Base-by-base conservation (phyloP, 176 grass and related monocot species). In the Olyra latifolia region DNA sequence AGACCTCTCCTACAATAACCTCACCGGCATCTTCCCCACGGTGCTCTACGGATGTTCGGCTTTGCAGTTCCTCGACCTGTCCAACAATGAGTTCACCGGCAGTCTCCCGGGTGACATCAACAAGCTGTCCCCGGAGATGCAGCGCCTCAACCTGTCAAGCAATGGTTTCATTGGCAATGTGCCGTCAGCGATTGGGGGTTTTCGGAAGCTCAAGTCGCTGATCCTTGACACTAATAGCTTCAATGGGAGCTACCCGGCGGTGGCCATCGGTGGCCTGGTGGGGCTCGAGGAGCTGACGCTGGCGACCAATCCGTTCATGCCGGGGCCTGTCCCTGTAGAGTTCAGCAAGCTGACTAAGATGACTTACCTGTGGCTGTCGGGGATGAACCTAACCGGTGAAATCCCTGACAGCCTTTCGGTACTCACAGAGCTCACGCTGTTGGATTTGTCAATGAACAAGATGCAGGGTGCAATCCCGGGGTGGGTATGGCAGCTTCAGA, bases 121-220 rank as follows among this genome's bases (percentile, higher is more conserved):
- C 54, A 70, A n/a, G 3, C 20, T 88, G 4, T 69, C 82, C 4
- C 13, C 2, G 2, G 22, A 1, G 61, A 72, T 89, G 71, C 30
- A 45, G 42, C 48, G 82, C 20, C 71, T 93, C 24, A 70, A 87
- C 75, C 61, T 93, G 41, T 77, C 71, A 2, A 22, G 0, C 12
- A 93, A 93, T 17, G 55, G 53, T 35, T 93, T 93, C 43, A 71
- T 27, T 0, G 91, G 87, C 10, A 19, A 39, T 1, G 40, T 93
- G 56, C 87, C 91, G 0, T 22, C 7, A 24, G 75, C 82, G 0
- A 53, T 91, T 22, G 78, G 71, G 1, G 0, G 15, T 19, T 50
- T 87, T n/a, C 88, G 13, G 9, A 16, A 11, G 11, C 61, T 93
- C 23, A 83, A 53, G 43, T 64, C 42, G 0, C 29, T 93, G 17